Evolutionary conservation across 805 yeast species (phyloP).

Genomic region (Zygosaccharomyces bisporus): DNA sequence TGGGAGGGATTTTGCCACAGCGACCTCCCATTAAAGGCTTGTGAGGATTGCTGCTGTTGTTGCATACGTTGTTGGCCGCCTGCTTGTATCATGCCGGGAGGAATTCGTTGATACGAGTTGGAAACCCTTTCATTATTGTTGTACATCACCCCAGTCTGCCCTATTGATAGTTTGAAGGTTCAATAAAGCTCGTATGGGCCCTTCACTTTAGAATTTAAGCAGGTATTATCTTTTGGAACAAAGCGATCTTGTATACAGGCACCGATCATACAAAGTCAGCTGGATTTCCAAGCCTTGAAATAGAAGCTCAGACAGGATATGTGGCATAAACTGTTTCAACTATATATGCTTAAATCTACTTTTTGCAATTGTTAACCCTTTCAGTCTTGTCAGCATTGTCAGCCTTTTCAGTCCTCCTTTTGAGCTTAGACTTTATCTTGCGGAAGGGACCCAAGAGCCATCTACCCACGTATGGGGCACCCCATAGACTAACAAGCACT

Average conservation of each 20-base stretch:
- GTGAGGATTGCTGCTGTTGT: slow-evolving; percentile 14
- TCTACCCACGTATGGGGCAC: slow-evolving; percentile 34
- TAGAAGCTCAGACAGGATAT: too few species aligned
- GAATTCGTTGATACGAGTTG: slow-evolving; percentile 14
- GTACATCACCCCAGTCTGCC: slow-evolving; percentile 10
- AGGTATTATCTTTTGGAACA: neutral
- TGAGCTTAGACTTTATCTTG: slow-evolving; percentile 12
- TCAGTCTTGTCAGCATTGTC: too few species aligned
- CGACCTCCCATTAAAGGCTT: slow-evolving; percentile 14
- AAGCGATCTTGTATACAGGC: neutral
- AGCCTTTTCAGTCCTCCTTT: slow-evolving; percentile 1
- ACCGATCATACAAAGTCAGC: neutral
- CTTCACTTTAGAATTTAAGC: neutral
- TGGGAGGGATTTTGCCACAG: slow-evolving; percentile 21
- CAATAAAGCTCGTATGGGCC: neutral
- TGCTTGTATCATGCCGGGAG: slow-evolving; percentile 11
- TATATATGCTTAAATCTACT: neutral
- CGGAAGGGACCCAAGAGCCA: slow-evolving; percentile 22
- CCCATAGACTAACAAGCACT: slow-evolving; percentile 34
- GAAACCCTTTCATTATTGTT: slow-evolving; percentile 14
- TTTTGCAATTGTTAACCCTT: too few species aligned
- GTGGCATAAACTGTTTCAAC: too few species aligned
- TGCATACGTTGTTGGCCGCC: slow-evolving; percentile 18
- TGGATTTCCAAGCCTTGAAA: neutral
- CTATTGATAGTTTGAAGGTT: neutral